A percentile compares a stretch with the other conserved stretches of the same genome.
Conservation (phyloP, 345 rosid genomes). For the Salix arbutifolia region DNA sequence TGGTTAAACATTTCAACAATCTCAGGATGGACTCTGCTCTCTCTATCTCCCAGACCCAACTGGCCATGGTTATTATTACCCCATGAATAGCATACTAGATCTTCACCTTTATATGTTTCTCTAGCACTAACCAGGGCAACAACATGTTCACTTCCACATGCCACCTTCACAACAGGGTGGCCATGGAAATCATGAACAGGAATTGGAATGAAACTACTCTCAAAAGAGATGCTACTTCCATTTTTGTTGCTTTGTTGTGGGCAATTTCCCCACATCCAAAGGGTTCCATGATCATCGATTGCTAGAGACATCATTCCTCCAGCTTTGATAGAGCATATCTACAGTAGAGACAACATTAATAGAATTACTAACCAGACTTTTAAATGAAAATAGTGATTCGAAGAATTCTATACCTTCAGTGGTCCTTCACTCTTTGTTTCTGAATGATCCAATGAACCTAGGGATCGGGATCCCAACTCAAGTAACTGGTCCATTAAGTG, state of each 20-base stretch:
- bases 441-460: conserved; percentile 33
- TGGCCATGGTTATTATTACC: conserved; percentile 74
- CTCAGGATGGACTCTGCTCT: conserved; percentile 54
- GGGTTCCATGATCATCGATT: conserved; percentile 62
- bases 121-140: conserved; percentile 60
- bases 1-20: conserved; percentile 49
- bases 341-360: conserved; percentile 6
- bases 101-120: conserved; percentile 43
- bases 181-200: conserved; percentile 62
- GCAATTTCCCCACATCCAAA: conserved; percentile 95
- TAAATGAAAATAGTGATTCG: not conserved
- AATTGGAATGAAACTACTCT: conserved; percentile 49
- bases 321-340: conserved; percentile 70
- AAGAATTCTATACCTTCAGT: conserved; percentile 41
- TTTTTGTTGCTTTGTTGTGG: conserved; percentile 40
- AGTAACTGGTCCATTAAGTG: conserved; percentile 43
- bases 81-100: conserved; percentile 71
- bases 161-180: conserved; percentile 75
- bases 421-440: conserved; percentile 29
- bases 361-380: not conserved
- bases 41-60: conserved; percentile 73
- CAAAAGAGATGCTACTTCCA: conserved; percentile 40
- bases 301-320: conserved; percentile 91
- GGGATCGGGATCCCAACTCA: conserved; percentile 26
- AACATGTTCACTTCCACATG: conserved; percentile 87